These are phyloP conservation scores for Ophiostoma ulmi DNA, from an alignment of 2,329 filamentous ascomycete genomes.

Conservation along the genomic window DNA sequence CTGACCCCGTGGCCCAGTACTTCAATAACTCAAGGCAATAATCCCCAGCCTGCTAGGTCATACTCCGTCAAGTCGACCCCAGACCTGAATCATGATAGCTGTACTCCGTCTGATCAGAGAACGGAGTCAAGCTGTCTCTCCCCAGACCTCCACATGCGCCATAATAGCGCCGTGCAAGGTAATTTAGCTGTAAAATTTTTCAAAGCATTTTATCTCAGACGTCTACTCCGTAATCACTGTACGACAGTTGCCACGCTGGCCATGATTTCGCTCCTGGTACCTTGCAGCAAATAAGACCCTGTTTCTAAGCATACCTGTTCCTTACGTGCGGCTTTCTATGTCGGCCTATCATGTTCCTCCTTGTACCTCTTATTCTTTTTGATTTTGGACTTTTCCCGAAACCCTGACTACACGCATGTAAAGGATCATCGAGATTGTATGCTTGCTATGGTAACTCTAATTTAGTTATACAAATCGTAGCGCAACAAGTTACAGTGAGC, in stretches of 20 bases:
- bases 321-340: neutral
- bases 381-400: no score
- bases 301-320: neutral
- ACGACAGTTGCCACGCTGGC: constrained; percentile 1
- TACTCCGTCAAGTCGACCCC: neutral
- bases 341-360: neutral
- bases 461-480: neutral
- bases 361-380: neutral
- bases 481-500: neutral
- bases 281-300: constrained; percentile 8
- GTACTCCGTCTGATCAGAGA: neutral
- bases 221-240: neutral
- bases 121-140: neutral
- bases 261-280: constrained; percentile 1
- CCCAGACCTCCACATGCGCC: constrained; percentile 6
- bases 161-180: neutral
- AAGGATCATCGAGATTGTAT: neutral
- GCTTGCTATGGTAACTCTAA: neutral
- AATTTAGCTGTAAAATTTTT: neutral
- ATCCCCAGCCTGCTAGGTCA: neutral
- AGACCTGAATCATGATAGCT: constrained; percentile 14
- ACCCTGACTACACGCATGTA: no score
- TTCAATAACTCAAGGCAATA: neutral
- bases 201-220: neutral
- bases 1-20: neutral